Conservation (phyloP, 2,329 filamentous ascomycete genomes). For the Aspergillus sp. region DNA sequence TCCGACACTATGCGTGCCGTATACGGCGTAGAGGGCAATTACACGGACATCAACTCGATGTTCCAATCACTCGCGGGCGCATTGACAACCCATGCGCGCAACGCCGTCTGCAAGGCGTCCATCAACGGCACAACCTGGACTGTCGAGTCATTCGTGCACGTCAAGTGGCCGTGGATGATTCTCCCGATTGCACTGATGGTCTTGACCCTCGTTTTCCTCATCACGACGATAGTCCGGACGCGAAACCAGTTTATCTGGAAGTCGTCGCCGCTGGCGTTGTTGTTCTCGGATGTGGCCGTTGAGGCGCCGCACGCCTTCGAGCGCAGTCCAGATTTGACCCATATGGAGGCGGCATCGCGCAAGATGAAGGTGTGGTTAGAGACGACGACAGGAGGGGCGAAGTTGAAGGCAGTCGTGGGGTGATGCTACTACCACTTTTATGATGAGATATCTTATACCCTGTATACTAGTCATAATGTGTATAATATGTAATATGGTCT, state of each 20-base stretch:
- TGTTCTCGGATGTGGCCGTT: slow-evolving; percentile 25
- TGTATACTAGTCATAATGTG: too few species aligned
- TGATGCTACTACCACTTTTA: neutral
- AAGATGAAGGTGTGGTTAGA: slow-evolving; percentile 28
- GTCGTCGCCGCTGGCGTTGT: slow-evolving; percentile 25
- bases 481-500: too few species aligned
- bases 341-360: slow-evolving; percentile 26
- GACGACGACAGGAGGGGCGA: slow-evolving; percentile 20
- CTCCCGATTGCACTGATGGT: slow-evolving; percentile 22
- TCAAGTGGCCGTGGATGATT: slow-evolving; percentile 29
- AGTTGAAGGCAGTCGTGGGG: slow-evolving; percentile 16
- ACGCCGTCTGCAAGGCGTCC: slow-evolving; percentile 18
- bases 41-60: slow-evolving; percentile 20
- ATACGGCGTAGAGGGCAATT: slow-evolving; percentile 25
- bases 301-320: slow-evolving; percentile 17
- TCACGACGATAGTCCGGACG: slow-evolving; percentile 45
- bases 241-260: slow-evolving; percentile 31
- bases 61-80: slow-evolving; percentile 23
- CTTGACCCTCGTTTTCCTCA: slow-evolving; percentile 53
- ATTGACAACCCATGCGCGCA: slow-evolving; percentile 25
- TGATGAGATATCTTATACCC: too few species aligned
- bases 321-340: slow-evolving; percentile 21
- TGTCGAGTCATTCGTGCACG: slow-evolving; percentile 23
- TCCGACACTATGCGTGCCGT: slow-evolving; percentile 24
- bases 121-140: slow-evolving; percentile 24